These are phyloP conservation scores for Tilletia horrida DNA, from an alignment of 1,284 basidiomycete genomes.

Conservation along the genomic window DNA sequence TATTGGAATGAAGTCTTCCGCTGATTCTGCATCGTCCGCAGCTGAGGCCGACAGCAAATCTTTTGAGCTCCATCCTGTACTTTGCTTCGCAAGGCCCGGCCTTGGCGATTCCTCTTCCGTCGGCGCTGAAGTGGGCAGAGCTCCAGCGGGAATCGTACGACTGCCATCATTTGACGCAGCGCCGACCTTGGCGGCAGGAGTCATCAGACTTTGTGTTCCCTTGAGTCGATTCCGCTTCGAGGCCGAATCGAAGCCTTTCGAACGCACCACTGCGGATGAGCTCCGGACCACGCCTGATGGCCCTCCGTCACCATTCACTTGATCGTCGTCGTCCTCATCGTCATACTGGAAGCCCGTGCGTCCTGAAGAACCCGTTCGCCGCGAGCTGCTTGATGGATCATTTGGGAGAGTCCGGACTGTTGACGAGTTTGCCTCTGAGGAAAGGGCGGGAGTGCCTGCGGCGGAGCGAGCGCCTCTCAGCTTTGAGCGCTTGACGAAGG, in stretches of 20 bases:
- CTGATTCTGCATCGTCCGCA: neutral
- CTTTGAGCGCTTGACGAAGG: slow-evolving; percentile 15
- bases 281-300: neutral
- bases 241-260: slow-evolving; percentile 8
- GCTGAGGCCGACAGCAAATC: neutral
- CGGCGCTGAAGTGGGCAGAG: neutral
- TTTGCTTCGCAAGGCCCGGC: neutral
- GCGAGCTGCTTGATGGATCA: no score
- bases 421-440: neutral
- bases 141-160: neutral
- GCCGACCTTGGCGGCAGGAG: neutral
- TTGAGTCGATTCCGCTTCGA: slow-evolving; percentile 3
- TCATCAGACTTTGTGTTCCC: slow-evolving; percentile 12
- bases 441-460: neutral
- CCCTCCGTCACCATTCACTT: neutral
- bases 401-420: neutral
- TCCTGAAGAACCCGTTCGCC: no score
- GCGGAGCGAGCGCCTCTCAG: neutral
- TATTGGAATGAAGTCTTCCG: slow-evolving; percentile 14
- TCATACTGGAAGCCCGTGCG: neutral
- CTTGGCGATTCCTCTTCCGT: neutral
- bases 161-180: neutral
- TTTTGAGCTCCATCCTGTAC: neutral
- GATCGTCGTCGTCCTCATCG: neutral
- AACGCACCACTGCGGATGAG: neutral